Percentiles rank a stretch among this genome's conserved stretches.
Conservation (phyloP, 2,329 filamentous ascomycete species). For the Didymella glomerata region DNA sequence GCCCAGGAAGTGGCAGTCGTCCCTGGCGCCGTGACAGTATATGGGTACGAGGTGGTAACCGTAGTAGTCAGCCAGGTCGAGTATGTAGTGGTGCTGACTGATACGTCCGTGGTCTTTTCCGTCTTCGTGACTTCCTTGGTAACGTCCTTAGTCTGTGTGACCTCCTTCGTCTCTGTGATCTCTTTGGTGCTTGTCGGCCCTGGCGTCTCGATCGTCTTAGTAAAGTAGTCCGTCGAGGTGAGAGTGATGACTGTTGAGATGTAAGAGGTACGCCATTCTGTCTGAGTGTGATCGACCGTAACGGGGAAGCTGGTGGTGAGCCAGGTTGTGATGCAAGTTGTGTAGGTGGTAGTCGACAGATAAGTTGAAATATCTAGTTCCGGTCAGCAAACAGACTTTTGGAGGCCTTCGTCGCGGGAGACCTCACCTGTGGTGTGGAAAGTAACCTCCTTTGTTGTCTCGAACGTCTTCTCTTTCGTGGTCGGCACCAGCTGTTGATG, state of each 20-base stretch:
- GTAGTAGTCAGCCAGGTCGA: conserved; percentile 11
- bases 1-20: conserved; percentile 1
- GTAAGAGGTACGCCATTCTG: conserved; percentile 20
- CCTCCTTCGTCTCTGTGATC: conserved; percentile 15
- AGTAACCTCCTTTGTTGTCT: conserved; percentile 21
- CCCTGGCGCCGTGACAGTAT: conserved; percentile 5
- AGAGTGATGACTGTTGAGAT: conserved; percentile 11
- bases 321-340: conserved; percentile 28
- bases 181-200: conserved; percentile 19
- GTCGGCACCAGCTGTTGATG: conserved; percentile 27
- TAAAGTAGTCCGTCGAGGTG: conserved; percentile 23
- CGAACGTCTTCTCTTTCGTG: conserved; percentile 23
- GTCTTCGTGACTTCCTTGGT: conserved; percentile 2
- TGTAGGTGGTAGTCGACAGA: conserved; percentile 26
- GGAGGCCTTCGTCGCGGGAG: too few species aligned
- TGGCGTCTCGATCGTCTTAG: conserved; percentile 15
- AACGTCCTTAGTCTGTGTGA: conserved; percentile 13
- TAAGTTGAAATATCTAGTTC: conserved; percentile 23
- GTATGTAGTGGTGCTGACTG: conserved; percentile 14
- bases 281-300: conserved; percentile 23
- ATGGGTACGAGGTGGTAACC: conserved; percentile 8
- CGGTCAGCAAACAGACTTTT: background rate
- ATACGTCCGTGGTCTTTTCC: conserved; percentile 13
- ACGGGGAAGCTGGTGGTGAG: conserved; percentile 29
- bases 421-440: conserved; percentile 21